Percentiles rank a stretch among this genome's conserved stretches.
phyloP scores from a whole-genome alignment of 73 alveolate genomes.

The Tetrahymena borealis region DNA sequence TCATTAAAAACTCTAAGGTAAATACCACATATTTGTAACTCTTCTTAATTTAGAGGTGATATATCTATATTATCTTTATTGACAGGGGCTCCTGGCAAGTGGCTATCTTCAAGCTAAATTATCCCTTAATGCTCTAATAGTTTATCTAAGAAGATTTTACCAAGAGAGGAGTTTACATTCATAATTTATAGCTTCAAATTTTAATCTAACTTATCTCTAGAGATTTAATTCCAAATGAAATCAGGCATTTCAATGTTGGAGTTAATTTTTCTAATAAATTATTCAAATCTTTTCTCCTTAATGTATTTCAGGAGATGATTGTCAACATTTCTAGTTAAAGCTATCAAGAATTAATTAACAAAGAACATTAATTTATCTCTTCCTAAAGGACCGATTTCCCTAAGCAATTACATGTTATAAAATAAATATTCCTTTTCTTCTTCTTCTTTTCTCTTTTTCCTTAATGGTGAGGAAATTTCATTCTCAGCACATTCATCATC shows the following conservation, averaged over 20 bases:
- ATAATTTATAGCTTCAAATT: background rate
- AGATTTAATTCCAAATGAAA: background rate
- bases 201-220: background rate
- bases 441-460: background rate
- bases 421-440: background rate
- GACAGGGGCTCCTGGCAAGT: background rate
- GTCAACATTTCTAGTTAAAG: background rate
- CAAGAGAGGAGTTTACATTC: background rate
- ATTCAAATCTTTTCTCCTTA: background rate
- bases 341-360: background rate
- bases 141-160: background rate
- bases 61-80: background rate
- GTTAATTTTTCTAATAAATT: background rate
- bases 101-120: background rate
- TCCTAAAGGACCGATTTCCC: background rate
- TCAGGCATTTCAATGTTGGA: background rate
- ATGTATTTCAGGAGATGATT: background rate
- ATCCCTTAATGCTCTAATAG: background rate
- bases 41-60: background rate
- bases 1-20: background rate
- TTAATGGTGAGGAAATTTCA: background rate
- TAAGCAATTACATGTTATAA: background rate
- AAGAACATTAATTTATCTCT: background rate
- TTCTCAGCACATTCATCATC: background rate
- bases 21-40: background rate